Evolutionary conservation across 2,329 filamentous ascomycete genomes (phyloP), one percentile per base, ranked within the genome.

Genomic region (Stagonosporopsis chrysanthemi): DNA sequence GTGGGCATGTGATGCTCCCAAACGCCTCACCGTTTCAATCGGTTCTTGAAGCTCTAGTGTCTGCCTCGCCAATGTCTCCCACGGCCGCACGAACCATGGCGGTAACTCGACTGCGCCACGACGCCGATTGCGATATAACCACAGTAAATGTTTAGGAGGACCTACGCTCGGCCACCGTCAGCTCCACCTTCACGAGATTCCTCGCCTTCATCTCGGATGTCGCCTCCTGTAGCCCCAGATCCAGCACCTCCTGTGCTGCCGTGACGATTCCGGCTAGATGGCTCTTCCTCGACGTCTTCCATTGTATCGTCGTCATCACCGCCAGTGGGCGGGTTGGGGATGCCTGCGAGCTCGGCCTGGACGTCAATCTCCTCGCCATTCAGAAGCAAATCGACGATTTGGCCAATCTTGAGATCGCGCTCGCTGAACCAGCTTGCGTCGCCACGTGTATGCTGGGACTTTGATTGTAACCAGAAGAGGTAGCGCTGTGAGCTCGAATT

Each of bases 121-220:
- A 73, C 73, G 71, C 63, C 63, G 61, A 61, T 66, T 67, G 62
- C 60, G 50, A 62, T 65, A 67, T 59, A 68, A 69, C 66, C 58
- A 58, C 56, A 71, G 57, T 56, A 65, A 69, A 68, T 60, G 58
- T 54, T 70, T 56, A 50, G 79, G 79, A 24, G 43, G 42, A 99
- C 96, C 94, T 98, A 99, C 95, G 94, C 95, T 97, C 95, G 88
- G 81, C 91, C 96, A 73, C 96, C 95, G 80, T 98, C 95, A 68
- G 92, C 92, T 75, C 96, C 95, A 59, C 94, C 95, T 79, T 97
- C 92, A 80, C 96, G 86, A 64, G 94, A 87, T 67, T 87, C 88
- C 77, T 92, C 88, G 56, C 95, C 95, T 78, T 98, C 95, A 77
- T 96, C 88, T 78, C 93, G 87, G 67, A 97, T 81, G 75, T 99